Evolutionary conservation across 2,329 filamentous ascomycete genomes (phyloP), one percentile per base, ranked within the genome.

Genomic region (Sphaerulina populicola): DNA sequence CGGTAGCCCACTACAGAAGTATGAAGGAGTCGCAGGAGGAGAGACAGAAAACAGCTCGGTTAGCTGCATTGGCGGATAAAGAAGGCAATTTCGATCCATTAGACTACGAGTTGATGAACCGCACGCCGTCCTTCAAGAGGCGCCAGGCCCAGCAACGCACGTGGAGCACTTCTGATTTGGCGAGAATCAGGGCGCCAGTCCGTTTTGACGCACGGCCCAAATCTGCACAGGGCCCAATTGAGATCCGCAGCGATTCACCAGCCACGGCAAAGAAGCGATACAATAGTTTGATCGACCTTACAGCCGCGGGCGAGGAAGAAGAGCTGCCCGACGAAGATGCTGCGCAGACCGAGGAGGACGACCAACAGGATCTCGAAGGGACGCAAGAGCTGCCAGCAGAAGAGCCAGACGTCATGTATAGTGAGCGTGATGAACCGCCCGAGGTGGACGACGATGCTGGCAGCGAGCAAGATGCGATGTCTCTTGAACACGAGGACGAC

Each of bases 21-120:
- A 72, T 72, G 67, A 65, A 69, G 46, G 68, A 73, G 54, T 73
- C 71, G 30, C 72, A 74, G 43, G 69, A 73, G 49, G 33, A 42
- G 38, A 47, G 44, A 27, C 36, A 36, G 36, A 64, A 62, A 43
- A 59, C 52, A 5, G 61, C 51, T 3, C 51, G 56, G 12, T 37
- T 38, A 10, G 27, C 21, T 7, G 18, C 3, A 9, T 18, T 37
- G 9, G 31, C 15, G 14, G 39, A 41, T 7, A 29, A 42, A 29
- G 39, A 27, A 10, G 44, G 38, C 35, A 36, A 42, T 14, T n/a
- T 48, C 11, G 45, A 48, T 21, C 35, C 18, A n/a, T 15, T 41
- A 8, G 46, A 49, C 10, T 29, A 49, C 10, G 31, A 35, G 12
- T 35, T 35, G 10, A 35, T 35, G 31, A 35, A 35, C 8, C 10